Conservation (phyloP, 192 early-diverging fungal genomes). For the Backusella liffmaniae region DNA sequence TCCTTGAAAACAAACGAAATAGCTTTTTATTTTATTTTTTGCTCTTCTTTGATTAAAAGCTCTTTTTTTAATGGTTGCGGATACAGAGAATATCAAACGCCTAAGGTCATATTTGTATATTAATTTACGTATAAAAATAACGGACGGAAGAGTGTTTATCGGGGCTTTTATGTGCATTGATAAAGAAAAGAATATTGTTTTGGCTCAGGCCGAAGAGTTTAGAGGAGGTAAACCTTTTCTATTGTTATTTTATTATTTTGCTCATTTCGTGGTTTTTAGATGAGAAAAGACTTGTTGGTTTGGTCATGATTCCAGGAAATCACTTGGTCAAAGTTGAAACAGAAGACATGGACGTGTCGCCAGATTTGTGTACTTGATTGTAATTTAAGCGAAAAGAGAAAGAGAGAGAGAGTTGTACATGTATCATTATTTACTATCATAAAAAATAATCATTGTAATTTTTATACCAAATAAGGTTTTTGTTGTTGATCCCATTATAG, state of each 20-base stretch:
- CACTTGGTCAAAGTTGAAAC: constrained; percentile 63
- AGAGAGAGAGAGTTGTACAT: background rate
- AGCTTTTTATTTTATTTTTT: background rate
- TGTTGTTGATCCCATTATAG: constrained; percentile 1
- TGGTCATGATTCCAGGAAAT: constrained; percentile 78
- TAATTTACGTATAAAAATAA: constrained; percentile 53
- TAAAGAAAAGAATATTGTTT: constrained; percentile 71
- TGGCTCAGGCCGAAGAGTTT: constrained; percentile 66
- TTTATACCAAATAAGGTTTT: background rate
- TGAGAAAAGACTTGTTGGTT: constrained; percentile 61
- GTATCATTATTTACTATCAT: background rate
- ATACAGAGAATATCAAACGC: constrained; percentile 42
- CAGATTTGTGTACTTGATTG: constrained; percentile 20
- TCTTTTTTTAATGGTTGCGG: constrained; percentile 15
- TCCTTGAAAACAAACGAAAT: background rate
- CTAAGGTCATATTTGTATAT: constrained; percentile 53
- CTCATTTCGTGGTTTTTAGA: constrained; percentile 27
- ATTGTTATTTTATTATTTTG: background rate
- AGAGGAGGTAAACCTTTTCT: constrained; percentile 36
- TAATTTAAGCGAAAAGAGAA: background rate
- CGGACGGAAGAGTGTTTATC: constrained; percentile 66
- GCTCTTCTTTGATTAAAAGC: background rate
- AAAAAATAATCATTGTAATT: background rate
- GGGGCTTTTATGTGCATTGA: constrained; percentile 76
- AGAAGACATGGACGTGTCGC: constrained; percentile 40